These are phyloP conservation scores for Cercospora nicotianae DNA, from an alignment of 2,329 filamentous ascomycete genomes.

Conservation along the genomic window DNA sequence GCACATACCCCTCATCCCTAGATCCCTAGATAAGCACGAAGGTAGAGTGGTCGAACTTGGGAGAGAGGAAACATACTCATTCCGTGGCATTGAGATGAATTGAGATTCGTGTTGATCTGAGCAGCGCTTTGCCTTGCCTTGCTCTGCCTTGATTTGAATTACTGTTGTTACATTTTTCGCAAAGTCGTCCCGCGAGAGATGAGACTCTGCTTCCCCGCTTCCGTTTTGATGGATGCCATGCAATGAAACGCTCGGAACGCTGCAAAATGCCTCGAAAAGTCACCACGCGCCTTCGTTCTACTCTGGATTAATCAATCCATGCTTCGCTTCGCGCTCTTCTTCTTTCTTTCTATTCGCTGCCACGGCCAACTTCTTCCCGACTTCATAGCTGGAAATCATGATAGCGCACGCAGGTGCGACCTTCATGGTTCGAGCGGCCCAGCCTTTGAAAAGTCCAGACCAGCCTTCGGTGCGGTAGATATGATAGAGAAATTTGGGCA, in stretches of 20 bases:
- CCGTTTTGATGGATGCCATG: neutral
- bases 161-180: neutral
- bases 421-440: conserved; percentile 88
- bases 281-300: neutral
- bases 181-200: neutral
- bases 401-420: conserved; percentile 96
- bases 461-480: conserved; percentile 85
- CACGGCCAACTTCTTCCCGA: conserved; percentile 85
- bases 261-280: neutral
- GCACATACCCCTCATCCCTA: neutral
- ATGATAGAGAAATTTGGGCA: conserved; percentile 82
- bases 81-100: too few species aligned
- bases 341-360: conserved; percentile 64
- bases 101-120: too few species aligned
- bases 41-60: neutral
- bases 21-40: too few species aligned
- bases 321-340: conserved; percentile 5
- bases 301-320: neutral
- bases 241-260: neutral
- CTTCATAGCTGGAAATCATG: conserved; percentile 98
- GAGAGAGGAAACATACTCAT: too few species aligned
- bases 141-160: neutral
- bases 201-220: neutral
- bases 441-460: conserved; percentile 81
- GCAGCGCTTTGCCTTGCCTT: neutral